Evolutionary conservation across 2,329 filamentous ascomycete genomes (phyloP), one percentile per base, ranked within the genome.

Genomic region (Neurospora sp.): DNA sequence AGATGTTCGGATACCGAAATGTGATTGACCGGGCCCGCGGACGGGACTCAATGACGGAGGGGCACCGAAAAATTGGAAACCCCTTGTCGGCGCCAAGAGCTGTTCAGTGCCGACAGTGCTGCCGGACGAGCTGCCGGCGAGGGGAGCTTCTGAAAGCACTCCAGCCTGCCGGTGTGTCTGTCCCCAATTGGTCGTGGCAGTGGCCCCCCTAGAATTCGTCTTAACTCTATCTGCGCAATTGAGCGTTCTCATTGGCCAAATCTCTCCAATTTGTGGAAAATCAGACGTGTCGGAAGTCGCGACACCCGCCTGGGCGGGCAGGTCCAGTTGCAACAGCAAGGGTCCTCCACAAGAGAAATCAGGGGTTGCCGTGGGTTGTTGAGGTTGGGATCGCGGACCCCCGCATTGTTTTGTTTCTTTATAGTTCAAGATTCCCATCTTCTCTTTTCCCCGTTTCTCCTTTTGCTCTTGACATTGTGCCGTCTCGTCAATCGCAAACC

Each of bases 371-470:
- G 52, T 36, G 52, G 52, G 52, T 62, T 62, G 52, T 33, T 33
- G 52, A 62, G 52, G 52, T 17, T 62, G 52, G 52, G 52, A 33
- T 62, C 12, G 23, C 52, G 28, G 6, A 28, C 19, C 52, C 52
- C 6, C 52, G 4, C 28, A 33, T 33, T 36, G 33, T 65, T 66
- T 68, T n/a, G 33, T 57, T 71, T 67, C n/a, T 66, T 40, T 69
- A 38, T 68, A 67, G 23, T n/a, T n/a, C 69, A 28, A 70, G 57
- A 38, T 62, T 33, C 67, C 67, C 67, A 65, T 36, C 43, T 36
- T 37, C 33, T 17, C 10, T 33, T 46, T 46, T 38, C 40, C n/a
- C 33, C 57, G 17, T 67, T 46, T 43, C 43, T 66, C 57, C 36
- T 37, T 69, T 43, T 41, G 33, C 33, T 67, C 52, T 36, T 19